These are phyloP conservation scores for Silene uniflora DNA, from an alignment of 148 eudicot species.

Conservation along the genomic window DNA sequence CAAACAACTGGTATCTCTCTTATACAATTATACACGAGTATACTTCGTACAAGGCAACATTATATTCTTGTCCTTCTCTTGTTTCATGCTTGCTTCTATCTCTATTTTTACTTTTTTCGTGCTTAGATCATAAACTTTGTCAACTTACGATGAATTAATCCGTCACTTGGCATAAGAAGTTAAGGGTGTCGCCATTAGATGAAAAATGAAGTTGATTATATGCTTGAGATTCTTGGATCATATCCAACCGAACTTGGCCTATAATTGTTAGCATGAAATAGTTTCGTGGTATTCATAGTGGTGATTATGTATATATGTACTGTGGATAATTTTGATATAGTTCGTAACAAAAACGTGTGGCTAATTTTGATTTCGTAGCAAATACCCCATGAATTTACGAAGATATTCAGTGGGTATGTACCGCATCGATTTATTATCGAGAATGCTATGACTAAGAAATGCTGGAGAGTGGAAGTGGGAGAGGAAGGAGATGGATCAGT, in stretches of 20 bases:
- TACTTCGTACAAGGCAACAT: too few species aligned
- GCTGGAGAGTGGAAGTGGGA: conserved; percentile 31
- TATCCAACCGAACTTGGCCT: too few species aligned
- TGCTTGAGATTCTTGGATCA: too few species aligned
- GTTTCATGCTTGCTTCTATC: neutral
- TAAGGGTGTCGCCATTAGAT: too few species aligned
- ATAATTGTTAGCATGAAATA: too few species aligned
- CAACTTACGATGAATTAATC: too few species aligned
- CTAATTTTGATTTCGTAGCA: conserved; percentile 9
- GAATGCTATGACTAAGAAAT: conserved; percentile 18
- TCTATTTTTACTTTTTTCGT: neutral
- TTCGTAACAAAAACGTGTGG: neutral
- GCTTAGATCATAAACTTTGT: neutral
- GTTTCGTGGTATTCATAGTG: neutral
- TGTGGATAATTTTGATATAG: too few species aligned
- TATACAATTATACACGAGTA: too few species aligned
- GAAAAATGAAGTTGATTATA: too few species aligned
- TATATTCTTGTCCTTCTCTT: too few species aligned
- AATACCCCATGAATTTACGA: conserved; percentile 30
- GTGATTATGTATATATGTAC: neutral
- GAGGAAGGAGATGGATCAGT: conserved; percentile 25
- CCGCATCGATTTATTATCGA: conserved; percentile 34
- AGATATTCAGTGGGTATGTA: conserved; percentile 20
- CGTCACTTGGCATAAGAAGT: too few species aligned
- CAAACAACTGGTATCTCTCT: conserved; percentile 27